A percentile compares a stretch with the other conserved stretches of the same genome.
These are phyloP conservation scores for Tolypocladium ovalisporum DNA, from an alignment of 2,329 filamentous ascomycete genomes.

Conservation along the genomic window DNA sequence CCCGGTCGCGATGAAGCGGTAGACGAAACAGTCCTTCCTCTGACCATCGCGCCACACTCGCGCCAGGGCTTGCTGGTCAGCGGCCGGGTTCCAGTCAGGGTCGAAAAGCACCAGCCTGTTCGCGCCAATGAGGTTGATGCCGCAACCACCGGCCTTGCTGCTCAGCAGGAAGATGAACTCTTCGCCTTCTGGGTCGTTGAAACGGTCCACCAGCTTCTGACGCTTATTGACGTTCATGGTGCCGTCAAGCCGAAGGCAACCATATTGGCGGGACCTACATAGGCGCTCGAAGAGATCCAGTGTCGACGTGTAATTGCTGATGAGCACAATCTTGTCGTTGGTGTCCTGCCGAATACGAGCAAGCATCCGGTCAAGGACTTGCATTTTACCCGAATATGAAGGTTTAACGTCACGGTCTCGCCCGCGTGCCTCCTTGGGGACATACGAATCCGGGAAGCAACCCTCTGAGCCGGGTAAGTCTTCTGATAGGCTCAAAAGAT, in stretches of 20 bases:
- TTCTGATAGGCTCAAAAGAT: conserved; percentile 70
- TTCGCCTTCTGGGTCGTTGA: conserved; percentile 82
- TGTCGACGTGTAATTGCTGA: conserved; percentile 96
- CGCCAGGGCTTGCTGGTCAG: conserved; percentile 91
- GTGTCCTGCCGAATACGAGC: conserved; percentile 91
- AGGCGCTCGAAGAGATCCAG: conserved; percentile 88
- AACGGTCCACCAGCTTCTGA: conserved; percentile 93
- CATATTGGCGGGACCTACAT: conserved; percentile 76
- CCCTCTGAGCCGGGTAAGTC: conserved; percentile 83
- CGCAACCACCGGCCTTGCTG: conserved; percentile 92
- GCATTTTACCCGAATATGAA: conserved; percentile 98
- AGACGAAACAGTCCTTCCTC: conserved; percentile 98
- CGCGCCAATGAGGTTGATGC: conserved; percentile 88
- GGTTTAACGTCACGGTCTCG: conserved; percentile 86
- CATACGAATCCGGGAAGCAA: conserved; percentile 74
- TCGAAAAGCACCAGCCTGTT: conserved; percentile 95
- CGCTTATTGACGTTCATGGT: conserved; percentile 98
- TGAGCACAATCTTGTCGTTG: conserved; percentile 97
- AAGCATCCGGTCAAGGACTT: conserved; percentile 95
- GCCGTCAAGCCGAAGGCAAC: conserved; percentile 80
- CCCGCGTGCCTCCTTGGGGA: conserved; percentile 77
- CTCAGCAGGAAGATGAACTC: conserved; percentile 96
- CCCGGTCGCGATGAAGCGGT: conserved; percentile 96
- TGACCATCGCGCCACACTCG: conserved; percentile 98
- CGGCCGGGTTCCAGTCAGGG: conserved; percentile 95